Evolutionary conservation across 306 rosid species (phyloP), one percentile per base, ranked within the genome.

Genomic region (Prunus dulcis): DNA sequence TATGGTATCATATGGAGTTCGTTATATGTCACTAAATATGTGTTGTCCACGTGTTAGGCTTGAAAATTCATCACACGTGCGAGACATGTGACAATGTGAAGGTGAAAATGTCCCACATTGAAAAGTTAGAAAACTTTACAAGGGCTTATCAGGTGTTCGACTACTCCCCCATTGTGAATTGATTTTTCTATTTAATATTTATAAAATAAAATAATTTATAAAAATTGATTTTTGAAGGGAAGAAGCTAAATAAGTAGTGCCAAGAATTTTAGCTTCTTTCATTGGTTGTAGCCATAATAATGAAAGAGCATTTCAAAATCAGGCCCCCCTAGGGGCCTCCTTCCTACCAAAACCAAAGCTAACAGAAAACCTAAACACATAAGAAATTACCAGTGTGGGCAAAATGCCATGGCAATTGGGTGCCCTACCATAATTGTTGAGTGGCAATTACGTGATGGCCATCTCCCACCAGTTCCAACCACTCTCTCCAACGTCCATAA

Each of bases 401-500:
- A 71, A 71, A 74, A 64, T 74, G 79, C 19, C 76, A 61, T 62
- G 27, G 19, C 25, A 7, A 58, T 43, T 57, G 57, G 77, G 14
- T 61, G 55, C 74, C 78, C 76, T 46, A 68, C 61, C 72, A 78
- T 27, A 75, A 80, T 71, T 47, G 88, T 72, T 80, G 86, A 79
- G 85, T 76, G 81, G 82, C 79, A 74, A 71, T 72, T 78, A 82
- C 84, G 82, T 72, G 86, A 80, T 78, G 87, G 76, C 64, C 73
- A 78, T 60, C 75, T 77, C 72, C 56, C 85, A 87, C 80, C 84
- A 32, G 77, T 78, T 83, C 76, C 85, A 81, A 85, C 89, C 62
- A 83, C 84, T 83, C 72, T 83, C 72, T 69, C 57, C 30, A 80
- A 62, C 72, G 30, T 73, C 69, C 64, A 67, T 38, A 47, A 49